Conservation (phyloP, 805 yeast genomes). For the Suhomyces prunicola region DNA sequence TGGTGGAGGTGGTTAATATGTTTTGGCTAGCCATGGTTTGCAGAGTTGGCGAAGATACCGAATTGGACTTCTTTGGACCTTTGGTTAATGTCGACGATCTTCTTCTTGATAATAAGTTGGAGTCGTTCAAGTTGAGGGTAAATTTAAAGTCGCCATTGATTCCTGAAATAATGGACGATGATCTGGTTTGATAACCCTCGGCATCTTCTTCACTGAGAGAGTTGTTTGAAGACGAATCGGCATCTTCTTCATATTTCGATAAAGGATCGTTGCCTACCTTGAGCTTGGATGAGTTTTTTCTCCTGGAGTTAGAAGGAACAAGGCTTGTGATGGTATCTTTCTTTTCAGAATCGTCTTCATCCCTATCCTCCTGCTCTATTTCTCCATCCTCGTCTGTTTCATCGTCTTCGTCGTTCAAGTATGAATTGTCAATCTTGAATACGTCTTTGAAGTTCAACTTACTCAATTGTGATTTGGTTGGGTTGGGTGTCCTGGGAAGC, state of each 20-base stretch:
- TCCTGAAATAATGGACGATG: constrained; percentile 39
- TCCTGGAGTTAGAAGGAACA: constrained; percentile 1
- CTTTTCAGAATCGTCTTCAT: constrained; percentile 12
- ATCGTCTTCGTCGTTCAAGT: background rate
- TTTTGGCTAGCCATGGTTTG: background rate
- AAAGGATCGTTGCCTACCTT: background rate
- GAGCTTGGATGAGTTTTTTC: constrained; percentile 3
- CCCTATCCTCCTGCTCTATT: constrained; percentile 2
- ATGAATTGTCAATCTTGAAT: constrained; percentile 13
- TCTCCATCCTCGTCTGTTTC: constrained; percentile 6
- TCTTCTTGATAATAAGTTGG: constrained; percentile 60
- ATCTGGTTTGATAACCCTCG: constrained; percentile 31
- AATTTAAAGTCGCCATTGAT: constrained; percentile 44
- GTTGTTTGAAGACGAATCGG: constrained; percentile 11
- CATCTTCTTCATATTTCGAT: constrained; percentile 5
- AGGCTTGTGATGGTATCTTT: constrained; percentile 12
- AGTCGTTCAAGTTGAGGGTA: constrained; percentile 61
- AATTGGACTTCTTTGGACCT: constrained; percentile 8
- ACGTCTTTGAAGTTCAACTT: constrained; percentile 31
- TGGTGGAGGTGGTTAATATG: constrained; percentile 1
- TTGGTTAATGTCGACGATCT: constrained; percentile 28
- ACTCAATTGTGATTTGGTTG: constrained; percentile 17
- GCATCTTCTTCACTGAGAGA: constrained; percentile 12
- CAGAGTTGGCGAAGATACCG: constrained; percentile 1
- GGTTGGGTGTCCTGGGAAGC: constrained; percentile 44